Conservation (phyloP, 495 filamentous ascomycete species). For the Coniosporium apollinis region DNA sequence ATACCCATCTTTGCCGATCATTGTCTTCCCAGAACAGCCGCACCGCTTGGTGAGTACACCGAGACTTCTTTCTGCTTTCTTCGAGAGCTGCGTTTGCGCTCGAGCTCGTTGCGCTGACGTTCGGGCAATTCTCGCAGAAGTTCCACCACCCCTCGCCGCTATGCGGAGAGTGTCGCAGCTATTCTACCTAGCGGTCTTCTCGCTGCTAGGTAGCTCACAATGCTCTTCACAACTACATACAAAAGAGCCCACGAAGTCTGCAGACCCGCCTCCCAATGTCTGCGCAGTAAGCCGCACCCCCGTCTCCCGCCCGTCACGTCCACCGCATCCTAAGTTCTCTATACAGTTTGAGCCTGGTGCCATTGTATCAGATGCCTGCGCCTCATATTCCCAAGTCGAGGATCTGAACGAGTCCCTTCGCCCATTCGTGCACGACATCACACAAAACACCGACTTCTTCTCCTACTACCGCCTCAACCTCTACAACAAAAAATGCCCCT, state of each 20-base stretch:
- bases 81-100: too few species aligned
- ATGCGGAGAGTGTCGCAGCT: constrained; percentile 9
- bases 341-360: constrained; percentile 44
- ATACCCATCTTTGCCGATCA: too few species aligned
- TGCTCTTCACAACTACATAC: constrained; percentile 3
- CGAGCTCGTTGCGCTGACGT: too few species aligned
- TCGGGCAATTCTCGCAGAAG: too few species aligned
- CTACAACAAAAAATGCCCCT: constrained; percentile 89
- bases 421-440: constrained; percentile 66
- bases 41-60: too few species aligned
- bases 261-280: constrained; percentile 31
- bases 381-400: constrained; percentile 81
- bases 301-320: neutral
- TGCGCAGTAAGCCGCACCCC: constrained; percentile 44
- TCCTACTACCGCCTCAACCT: constrained; percentile 92
- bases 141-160: neutral
- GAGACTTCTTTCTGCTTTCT: too few species aligned
- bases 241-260: constrained; percentile 20
- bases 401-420: constrained; percentile 59
- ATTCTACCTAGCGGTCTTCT: constrained; percentile 18
- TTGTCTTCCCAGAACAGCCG: too few species aligned
- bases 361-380: constrained; percentile 74
- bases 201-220: constrained; percentile 11
- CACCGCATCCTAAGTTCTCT: constrained; percentile 8
- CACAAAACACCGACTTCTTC: constrained; percentile 86